A percentile compares a stretch with the other conserved stretches of the same genome.
phyloP scores from a whole-genome alignment of 345 rosid genomes.

The Angophora floribunda region DNA sequence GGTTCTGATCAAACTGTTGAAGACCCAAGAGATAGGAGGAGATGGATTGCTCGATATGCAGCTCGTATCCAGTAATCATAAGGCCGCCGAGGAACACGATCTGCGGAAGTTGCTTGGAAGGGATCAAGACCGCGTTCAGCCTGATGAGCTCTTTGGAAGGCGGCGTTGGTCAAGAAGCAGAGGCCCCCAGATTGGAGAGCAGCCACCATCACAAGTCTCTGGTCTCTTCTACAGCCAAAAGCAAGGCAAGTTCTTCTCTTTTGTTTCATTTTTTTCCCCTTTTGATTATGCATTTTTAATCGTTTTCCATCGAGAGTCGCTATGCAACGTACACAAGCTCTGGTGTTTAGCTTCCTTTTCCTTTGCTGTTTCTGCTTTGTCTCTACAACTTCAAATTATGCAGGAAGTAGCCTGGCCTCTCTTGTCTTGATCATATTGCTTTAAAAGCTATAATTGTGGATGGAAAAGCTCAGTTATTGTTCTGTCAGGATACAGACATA shows the following conservation, averaged over 20 bases:
- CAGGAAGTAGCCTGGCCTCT: not conserved
- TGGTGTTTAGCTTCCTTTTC: not conserved
- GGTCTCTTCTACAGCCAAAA: not conserved
- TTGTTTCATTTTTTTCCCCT: not conserved
- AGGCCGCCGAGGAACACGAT: slow-evolving; percentile 90
- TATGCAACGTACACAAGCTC: not conserved
- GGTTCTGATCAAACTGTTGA: not conserved
- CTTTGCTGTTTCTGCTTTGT: not conserved
- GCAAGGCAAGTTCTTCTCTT: slow-evolving; percentile 50
- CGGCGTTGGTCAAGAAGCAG: not conserved
- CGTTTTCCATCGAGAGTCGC: not conserved
- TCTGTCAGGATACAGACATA: not conserved
- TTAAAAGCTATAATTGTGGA: not conserved
- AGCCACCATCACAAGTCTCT: not conserved
- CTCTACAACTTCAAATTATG: not conserved
- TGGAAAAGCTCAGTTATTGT: not conserved
- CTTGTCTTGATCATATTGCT: not conserved
- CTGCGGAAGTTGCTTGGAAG: slow-evolving; percentile 71
- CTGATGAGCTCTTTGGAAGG: slow-evolving; percentile 46
- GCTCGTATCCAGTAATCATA: slow-evolving; percentile 56
- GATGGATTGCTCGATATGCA: slow-evolving; percentile 88
- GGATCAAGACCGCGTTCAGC: slow-evolving; percentile 39
- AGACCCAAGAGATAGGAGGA: not conserved
- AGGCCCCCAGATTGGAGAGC: not conserved
- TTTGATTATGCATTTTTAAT: not conserved